phyloP scores from a whole-genome alignment of 306 rosid species.

The Cicer cuneatum region DNA sequence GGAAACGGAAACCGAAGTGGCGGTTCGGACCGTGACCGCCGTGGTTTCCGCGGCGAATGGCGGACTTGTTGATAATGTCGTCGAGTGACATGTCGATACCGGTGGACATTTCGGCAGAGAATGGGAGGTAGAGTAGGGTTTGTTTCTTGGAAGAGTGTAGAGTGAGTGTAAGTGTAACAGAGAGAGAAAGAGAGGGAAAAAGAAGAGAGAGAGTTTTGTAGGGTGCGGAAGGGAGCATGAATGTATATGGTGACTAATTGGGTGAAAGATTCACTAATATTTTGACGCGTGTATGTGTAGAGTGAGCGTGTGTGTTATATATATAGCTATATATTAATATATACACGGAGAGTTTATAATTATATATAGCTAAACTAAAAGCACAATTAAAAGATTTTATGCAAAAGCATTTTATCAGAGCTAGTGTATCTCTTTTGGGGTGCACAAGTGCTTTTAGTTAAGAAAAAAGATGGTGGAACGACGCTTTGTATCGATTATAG shows the following conservation, averaged over 20 bases:
- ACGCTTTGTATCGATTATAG: background rate
- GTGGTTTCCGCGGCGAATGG: constrained; percentile 2
- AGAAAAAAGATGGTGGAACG: background rate
- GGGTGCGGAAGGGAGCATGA: background rate
- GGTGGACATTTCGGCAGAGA: constrained; percentile 27
- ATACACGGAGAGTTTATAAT: too few relatives aligned
- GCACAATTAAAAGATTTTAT: too few relatives aligned
- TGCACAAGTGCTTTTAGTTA: background rate
- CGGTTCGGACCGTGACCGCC: constrained; percentile 9
- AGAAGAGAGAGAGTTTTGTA: constrained; percentile 16
- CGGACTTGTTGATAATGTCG: constrained; percentile 31
- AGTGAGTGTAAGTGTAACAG: background rate
- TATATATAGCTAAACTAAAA: too few relatives aligned
- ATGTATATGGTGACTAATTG: background rate
- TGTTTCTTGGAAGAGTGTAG: background rate
- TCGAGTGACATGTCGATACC: constrained; percentile 44
- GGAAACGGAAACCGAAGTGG: background rate
- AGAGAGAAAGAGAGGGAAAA: background rate
- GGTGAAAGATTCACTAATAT: too few relatives aligned
- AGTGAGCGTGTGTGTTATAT: too few relatives aligned
- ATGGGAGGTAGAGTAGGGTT: background rate
- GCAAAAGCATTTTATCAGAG: background rate
- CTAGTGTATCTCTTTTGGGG: background rate
- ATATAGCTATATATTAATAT: too few relatives aligned
- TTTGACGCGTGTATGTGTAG: background rate